Conservation (phyloP, 768 basidiomycete species). For the Suillus spraguei region DNA sequence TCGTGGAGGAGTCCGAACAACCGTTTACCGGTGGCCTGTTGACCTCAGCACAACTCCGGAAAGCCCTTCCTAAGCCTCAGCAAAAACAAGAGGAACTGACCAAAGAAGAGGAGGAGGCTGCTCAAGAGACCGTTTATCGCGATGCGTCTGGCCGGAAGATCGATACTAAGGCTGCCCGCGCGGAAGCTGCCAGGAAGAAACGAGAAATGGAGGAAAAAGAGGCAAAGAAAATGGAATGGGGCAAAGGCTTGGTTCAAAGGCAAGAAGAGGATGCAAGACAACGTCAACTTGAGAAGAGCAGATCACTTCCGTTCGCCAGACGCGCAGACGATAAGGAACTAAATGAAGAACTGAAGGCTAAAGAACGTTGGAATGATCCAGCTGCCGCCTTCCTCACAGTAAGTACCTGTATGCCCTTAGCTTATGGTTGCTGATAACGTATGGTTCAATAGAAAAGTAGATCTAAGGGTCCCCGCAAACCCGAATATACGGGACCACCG, state of each 20-base stretch:
- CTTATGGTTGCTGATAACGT: constrained; percentile 3
- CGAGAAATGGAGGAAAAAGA: constrained; percentile 85
- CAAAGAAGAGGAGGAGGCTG: constrained; percentile 51
- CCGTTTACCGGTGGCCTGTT: constrained; percentile 77
- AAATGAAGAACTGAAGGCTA: constrained; percentile 81
- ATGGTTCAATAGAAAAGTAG: constrained; percentile 62
- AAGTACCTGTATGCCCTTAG: constrained; percentile 25
- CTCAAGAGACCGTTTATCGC: constrained; percentile 93
- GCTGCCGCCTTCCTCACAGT: constrained; percentile 93
- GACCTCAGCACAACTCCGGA: constrained; percentile 73
- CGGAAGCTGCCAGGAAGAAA: constrained; percentile 81
- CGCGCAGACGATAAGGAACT: constrained; percentile 82
- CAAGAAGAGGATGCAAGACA: constrained; percentile 73
- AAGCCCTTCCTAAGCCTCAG: constrained; percentile 50
- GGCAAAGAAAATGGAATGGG: constrained; percentile 96
- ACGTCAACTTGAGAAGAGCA: constrained; percentile 69
- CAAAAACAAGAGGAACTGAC: constrained; percentile 41
- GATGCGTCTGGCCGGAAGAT: constrained; percentile 88
- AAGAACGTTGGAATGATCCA: constrained; percentile 96
- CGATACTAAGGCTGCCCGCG: constrained; percentile 81
- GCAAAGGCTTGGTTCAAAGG: constrained; percentile 90
- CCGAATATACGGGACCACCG: constrained; percentile 84
- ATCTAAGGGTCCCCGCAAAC: constrained; percentile 74
- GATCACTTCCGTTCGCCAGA: constrained; percentile 68
- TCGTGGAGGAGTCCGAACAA: constrained; percentile 47